Evolutionary conservation across 257 asterid species (phyloP), one percentile per base, ranked within the genome.

Genomic region (Nicotiana paniculata): DNA sequence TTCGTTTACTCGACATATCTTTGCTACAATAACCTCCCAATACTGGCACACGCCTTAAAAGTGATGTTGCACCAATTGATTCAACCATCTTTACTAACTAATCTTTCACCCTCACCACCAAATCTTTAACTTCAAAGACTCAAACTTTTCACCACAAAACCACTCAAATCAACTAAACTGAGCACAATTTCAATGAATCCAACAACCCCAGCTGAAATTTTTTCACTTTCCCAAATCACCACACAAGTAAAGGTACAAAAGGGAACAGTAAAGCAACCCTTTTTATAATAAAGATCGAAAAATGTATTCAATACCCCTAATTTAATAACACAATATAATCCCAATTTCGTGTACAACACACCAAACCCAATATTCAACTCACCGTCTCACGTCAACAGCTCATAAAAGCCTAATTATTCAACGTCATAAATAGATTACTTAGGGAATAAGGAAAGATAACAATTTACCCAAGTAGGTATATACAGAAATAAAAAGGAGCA

Each of bases 31-130:
- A 83, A 48, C 90, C 83, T 65, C 96, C 92, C 55, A 35, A 85
- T 46, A 89, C 76, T 11, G 97, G 95, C 9, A 84, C 90, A 81
- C 77, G 84, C 63, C 97, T 91, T 83, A 94, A 87, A 70, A 92
- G 91, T 65, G 94, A 93, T 18, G 95, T 88, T 48, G 95, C 89
- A 78, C 97, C 93, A 86, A 93, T 84, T 63, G 97, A 89, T 46
- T 93, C 95, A 85, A 88, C 93, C 98, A 94, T 96, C 63, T 84
- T 86, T 78, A 80, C 78, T 62, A 17, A 83, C 76, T 66, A 82
- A 61, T 77, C 85, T 75, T 74, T 4, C 61, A 74, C 75, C 21
- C 63, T 57, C 24, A 46, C 79, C 51, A 46, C 79, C 51, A 75
- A 67, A 82, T 69, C 82, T 62, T 64, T 62, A 33, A 64, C 74